phyloP scores from a whole-genome alignment of 139 green algal species.

The Gonium pectorale region DNA sequence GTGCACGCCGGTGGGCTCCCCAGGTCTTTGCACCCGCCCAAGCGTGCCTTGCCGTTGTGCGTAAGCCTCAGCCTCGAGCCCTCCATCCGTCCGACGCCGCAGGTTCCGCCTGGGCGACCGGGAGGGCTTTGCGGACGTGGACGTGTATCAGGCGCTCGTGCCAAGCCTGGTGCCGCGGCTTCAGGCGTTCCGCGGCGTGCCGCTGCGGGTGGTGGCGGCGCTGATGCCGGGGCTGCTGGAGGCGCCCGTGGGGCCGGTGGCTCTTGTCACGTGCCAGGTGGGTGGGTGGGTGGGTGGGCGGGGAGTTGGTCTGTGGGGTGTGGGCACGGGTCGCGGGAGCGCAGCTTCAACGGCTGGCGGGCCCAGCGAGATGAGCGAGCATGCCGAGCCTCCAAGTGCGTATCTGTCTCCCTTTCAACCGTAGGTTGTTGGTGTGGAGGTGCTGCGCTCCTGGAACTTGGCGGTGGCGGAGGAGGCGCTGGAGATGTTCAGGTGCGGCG shows the following conservation, averaged over 20 bases:
- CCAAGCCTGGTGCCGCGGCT: slow-evolving; percentile 19
- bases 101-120: slow-evolving; percentile 26
- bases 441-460: slow-evolving; percentile 4
- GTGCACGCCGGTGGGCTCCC: too few relatives aligned
- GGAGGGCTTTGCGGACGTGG: not conserved
- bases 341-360: too few relatives aligned
- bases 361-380: not conserved
- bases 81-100: too few relatives aligned
- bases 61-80: too few relatives aligned
- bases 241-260: slow-evolving; percentile 21
- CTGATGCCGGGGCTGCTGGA: slow-evolving; percentile 34
- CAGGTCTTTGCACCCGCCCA: too few relatives aligned
- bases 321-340: too few relatives aligned
- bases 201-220: slow-evolving; percentile 14
- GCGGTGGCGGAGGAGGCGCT: slow-evolving; percentile 19
- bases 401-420: not conserved
- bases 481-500: slow-evolving; percentile 21
- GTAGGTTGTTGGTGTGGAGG: slow-evolving; percentile 31
- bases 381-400: not conserved
- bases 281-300: not conserved
- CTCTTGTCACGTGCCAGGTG: slow-evolving; percentile 15
- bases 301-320: too few relatives aligned
- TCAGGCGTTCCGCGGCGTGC: slow-evolving; percentile 23
- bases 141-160: slow-evolving; percentile 25
- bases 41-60: too few relatives aligned